A percentile compares a stretch with the other conserved stretches of the same genome.
Evolutionary conservation across 495 filamentous ascomycete genomes (phyloP).

Genomic region (Niebla homalea): DNA sequence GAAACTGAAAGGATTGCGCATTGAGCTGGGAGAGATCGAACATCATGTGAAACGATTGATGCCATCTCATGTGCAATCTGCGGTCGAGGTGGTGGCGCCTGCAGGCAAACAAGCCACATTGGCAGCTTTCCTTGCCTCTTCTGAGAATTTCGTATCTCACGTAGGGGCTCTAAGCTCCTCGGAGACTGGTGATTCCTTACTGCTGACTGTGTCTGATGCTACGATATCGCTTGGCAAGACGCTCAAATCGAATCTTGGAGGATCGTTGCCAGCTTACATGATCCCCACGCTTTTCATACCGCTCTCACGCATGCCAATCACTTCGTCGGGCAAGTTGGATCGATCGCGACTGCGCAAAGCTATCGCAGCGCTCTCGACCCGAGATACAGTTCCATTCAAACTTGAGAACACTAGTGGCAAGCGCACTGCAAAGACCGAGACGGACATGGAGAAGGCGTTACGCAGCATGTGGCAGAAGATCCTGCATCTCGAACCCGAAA

Average conservation of each 20-base stretch:
- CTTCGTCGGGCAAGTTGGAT: constrained; percentile 17
- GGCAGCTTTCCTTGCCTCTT: constrained; percentile 23
- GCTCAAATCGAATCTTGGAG: constrained; percentile 9
- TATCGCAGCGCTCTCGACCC: constrained; percentile 5
- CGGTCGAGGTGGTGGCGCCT: constrained; percentile 35
- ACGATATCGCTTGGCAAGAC: constrained; percentile 3
- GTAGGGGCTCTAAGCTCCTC: neutral
- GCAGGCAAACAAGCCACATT: constrained; percentile 25
- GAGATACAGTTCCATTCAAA: constrained; percentile 5
- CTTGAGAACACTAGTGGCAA: constrained; percentile 1
- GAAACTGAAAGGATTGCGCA: constrained; percentile 32
- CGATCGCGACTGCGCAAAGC: constrained; percentile 2
- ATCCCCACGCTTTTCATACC: constrained; percentile 17
- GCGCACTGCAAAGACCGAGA: constrained; percentile 2
- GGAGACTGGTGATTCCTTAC: neutral
- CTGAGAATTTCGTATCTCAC: neutral
- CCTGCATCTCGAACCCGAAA: constrained; percentile 15
- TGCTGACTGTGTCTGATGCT: constrained; percentile 4
- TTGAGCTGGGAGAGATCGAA: constrained; percentile 32
- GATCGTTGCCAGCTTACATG: constrained; percentile 19
- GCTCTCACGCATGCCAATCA: constrained; percentile 17
- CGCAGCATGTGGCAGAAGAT: constrained; percentile 21
- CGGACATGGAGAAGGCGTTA: constrained; percentile 18
- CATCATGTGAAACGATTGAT: constrained; percentile 18
- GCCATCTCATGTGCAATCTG: constrained; percentile 24